phyloP scores from a whole-genome alignment of 1,139 yeast species.

The Taphrina confusa region DNA sequence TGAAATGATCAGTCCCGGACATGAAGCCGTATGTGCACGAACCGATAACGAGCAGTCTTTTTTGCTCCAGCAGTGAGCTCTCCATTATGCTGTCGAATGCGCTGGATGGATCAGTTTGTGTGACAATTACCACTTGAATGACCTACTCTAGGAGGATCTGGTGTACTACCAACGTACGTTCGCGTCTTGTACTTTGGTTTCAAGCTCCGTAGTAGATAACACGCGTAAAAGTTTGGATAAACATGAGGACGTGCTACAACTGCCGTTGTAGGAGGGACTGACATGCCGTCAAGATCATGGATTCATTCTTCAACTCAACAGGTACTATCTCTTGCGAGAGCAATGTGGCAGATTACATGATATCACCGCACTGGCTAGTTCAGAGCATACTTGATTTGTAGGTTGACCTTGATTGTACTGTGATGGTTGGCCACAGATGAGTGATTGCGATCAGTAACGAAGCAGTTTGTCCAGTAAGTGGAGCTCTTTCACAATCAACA shows the following conservation, averaged over 20 bases:
- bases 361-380: no score
- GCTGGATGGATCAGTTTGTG: constrained; percentile 33
- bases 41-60: constrained; percentile 50
- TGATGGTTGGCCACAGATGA: no score
- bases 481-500: no score
- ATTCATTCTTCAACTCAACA: no score
- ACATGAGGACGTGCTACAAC: constrained; percentile 15
- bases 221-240: constrained; percentile 58
- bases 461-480: no score
- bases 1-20: constrained; percentile 26
- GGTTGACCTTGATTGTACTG: no score
- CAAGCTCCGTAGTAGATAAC: constrained; percentile 63
- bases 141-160: constrained; percentile 59
- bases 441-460: no score
- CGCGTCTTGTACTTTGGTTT: constrained; percentile 53
- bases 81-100: constrained; percentile 80
- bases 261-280: constrained; percentile 4
- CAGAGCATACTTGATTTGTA: no score
- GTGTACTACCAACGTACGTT: constrained; percentile 76
- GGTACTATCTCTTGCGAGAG: no score
- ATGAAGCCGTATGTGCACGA: background rate
- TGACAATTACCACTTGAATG: no score
- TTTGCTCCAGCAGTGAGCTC: constrained; percentile 67
- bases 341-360: no score
- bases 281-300: background rate